A percentile compares a stretch with the other conserved stretches of the same genome.
These are phyloP conservation scores for Teratosphaeria destructans DNA, from an alignment of 2,329 filamentous ascomycete genomes.

Conservation along the genomic window DNA sequence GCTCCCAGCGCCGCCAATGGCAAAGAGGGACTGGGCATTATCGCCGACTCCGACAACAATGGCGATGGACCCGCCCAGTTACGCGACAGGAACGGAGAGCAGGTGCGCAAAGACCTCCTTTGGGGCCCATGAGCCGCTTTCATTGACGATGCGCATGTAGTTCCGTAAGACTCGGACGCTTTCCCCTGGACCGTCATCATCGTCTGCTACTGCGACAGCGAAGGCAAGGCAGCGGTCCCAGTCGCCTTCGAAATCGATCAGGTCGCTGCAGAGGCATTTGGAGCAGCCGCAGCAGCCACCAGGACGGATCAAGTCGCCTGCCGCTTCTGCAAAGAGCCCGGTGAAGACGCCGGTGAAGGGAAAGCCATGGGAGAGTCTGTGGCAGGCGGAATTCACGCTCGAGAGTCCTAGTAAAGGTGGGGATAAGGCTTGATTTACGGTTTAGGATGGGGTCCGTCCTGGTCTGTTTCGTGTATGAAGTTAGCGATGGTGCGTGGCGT, in stretches of 20 bases:
- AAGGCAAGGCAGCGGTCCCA: slow-evolving; percentile 12
- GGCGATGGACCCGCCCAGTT: slow-evolving; percentile 7
- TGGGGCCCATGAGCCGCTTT: slow-evolving; percentile 26
- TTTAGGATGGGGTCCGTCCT: neutral
- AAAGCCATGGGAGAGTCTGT: slow-evolving; percentile 21
- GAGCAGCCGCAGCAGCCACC: slow-evolving; percentile 5
- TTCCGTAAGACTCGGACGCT: neutral
- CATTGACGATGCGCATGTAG: neutral
- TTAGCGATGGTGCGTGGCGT: neutral
- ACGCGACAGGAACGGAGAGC: slow-evolving; percentile 15
- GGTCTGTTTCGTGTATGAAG: neutral
- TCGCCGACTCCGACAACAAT: slow-evolving; percentile 17
- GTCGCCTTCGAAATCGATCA: slow-evolving; percentile 22
- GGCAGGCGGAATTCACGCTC: slow-evolving; percentile 21
- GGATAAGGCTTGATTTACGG: neutral
- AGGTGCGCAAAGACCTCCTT: slow-evolving; percentile 36
- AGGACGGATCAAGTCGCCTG: neutral
- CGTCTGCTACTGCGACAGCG: slow-evolving; percentile 2
- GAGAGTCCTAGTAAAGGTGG: slow-evolving; percentile 21
- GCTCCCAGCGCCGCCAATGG: neutral
- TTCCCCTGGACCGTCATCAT: neutral
- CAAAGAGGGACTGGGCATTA: slow-evolving; percentile 10
- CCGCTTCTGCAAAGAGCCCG: slow-evolving; percentile 6
- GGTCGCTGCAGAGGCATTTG: slow-evolving; percentile 22
- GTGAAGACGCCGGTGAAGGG: slow-evolving; percentile 11